Evolutionary conservation across 164 flowering plant genomes (phyloP).

Genomic region (Macadamia tetraphylla): DNA sequence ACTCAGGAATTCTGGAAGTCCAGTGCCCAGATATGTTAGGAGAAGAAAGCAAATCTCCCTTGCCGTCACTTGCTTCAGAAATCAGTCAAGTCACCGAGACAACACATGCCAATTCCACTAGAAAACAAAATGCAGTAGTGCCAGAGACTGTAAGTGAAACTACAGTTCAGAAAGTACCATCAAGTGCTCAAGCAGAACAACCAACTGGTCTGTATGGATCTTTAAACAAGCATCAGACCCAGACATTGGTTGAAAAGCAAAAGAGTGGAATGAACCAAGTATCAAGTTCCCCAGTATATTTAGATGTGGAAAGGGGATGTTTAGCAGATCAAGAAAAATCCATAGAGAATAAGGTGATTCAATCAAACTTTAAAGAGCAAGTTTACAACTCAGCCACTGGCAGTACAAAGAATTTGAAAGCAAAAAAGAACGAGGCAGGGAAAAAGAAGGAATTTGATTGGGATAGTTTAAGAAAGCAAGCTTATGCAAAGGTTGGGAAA

Average conservation of each 20-base stretch:
- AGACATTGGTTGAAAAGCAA: conserved; percentile 6
- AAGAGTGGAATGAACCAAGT: conserved; percentile 16
- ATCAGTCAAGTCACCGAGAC: conserved; percentile 1
- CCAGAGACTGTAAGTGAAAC: conserved; percentile 23
- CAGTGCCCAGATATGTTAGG: conserved; percentile 16
- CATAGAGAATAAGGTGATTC: conserved; percentile 7
- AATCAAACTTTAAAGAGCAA: conserved; percentile 14
- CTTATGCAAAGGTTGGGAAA: conserved; percentile 16
- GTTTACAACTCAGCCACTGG: conserved; percentile 5
- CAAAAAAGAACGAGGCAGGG: conserved; percentile 18
- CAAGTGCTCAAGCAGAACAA: conserved; percentile 1
- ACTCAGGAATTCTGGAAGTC: conserved; percentile 13
- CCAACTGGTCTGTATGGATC: not conserved
- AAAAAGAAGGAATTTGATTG: conserved; percentile 49
- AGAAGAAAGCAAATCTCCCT: conserved; percentile 22
- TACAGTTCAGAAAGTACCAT: conserved; percentile 3
- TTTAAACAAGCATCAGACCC: not conserved
- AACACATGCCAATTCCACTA: conserved; percentile 9
- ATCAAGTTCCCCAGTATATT: conserved; percentile 1
- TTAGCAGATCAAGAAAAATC: conserved; percentile 3
- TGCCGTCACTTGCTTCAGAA: conserved; percentile 14
- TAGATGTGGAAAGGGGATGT: conserved; percentile 5
- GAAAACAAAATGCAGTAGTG: conserved; percentile 15
- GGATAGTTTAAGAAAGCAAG: conserved; percentile 63
- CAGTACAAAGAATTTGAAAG: conserved; percentile 19